A percentile compares a stretch with the other conserved stretches of the same genome.
phyloP scores from a whole-genome alignment of 345 rosid species.

The Gossypium turneri region DNA sequence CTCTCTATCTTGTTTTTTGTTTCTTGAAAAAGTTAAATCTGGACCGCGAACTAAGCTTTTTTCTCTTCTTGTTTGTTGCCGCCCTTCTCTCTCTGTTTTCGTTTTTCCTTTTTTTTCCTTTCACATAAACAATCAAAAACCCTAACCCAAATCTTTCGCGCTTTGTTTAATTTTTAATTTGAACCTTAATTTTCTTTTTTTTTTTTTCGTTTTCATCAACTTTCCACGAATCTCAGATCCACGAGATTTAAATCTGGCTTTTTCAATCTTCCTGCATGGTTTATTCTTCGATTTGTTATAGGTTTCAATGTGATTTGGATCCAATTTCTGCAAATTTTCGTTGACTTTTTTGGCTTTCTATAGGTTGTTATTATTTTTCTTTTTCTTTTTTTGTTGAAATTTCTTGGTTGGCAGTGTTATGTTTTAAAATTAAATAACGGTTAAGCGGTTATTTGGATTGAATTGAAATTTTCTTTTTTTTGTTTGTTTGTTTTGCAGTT shows the following conservation, averaged over 20 bases:
- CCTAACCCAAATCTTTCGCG: slow-evolving; percentile 40
- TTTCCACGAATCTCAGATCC: slow-evolving; percentile 37
- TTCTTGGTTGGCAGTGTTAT: slow-evolving; percentile 8
- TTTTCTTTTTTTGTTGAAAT: background rate
- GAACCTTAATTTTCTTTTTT: background rate
- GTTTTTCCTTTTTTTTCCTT: background rate
- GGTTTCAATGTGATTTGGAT: slow-evolving; percentile 14
- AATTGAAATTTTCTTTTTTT: slow-evolving; percentile 11
- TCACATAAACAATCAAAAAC: slow-evolving; percentile 26
- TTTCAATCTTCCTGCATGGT: slow-evolving; percentile 3
- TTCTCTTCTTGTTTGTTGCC: slow-evolving; percentile 13
- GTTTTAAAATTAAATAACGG: slow-evolving; percentile 18
- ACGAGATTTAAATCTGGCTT: slow-evolving; percentile 24
- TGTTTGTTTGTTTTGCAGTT: slow-evolving; percentile 12
- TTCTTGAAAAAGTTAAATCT: slow-evolving; percentile 14
- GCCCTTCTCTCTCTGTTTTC: background rate
- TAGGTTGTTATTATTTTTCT: background rate
- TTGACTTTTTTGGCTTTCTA: slow-evolving; percentile 11
- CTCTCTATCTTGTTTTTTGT: background rate
- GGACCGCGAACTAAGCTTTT: slow-evolving; percentile 10
- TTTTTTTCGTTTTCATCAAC: background rate
- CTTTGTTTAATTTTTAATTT: background rate
- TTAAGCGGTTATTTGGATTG: slow-evolving; percentile 25
- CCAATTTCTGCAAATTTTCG: slow-evolving; percentile 11
- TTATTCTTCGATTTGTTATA: background rate